Conservation (phyloP, 2,329 filamentous ascomycete genomes). For the Pyrenophora seminiperda region DNA sequence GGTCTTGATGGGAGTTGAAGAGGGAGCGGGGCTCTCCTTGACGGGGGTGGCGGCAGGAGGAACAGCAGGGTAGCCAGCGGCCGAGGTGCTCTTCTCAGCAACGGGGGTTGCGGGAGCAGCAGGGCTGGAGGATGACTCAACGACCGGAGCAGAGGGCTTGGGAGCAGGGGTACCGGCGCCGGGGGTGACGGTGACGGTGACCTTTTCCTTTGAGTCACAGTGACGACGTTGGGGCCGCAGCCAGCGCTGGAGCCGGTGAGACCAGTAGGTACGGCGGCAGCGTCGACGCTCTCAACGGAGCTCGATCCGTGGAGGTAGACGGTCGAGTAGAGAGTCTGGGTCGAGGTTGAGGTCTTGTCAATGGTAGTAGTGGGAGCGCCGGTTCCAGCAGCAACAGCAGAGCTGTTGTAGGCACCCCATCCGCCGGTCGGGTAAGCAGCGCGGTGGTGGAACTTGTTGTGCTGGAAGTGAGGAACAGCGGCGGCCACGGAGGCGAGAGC, state of each 20-base stretch:
- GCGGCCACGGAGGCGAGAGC: conserved; percentile 50
- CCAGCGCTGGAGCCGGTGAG: conserved; percentile 36
- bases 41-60: conserved; percentile 1
- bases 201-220: conserved; percentile 49
- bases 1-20: background rate
- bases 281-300: conserved; percentile 26
- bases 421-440: conserved; percentile 41
- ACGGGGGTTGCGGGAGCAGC: conserved; percentile 19
- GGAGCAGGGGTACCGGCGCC: conserved; percentile 24
- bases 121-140: conserved; percentile 18
- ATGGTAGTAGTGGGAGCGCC: conserved; percentile 38
- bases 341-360: conserved; percentile 31
- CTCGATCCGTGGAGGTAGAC: conserved; percentile 27
- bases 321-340: conserved; percentile 35
- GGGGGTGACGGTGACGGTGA: conserved; percentile 50
- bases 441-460: conserved; percentile 38
- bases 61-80: conserved; percentile 15
- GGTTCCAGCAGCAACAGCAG: conserved; percentile 31
- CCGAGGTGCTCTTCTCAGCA: conserved; percentile 6
- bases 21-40: background rate
- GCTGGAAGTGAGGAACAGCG: conserved; percentile 44
- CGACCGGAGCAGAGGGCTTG: conserved; percentile 20
- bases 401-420: conserved; percentile 36
- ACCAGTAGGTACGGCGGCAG: conserved; percentile 23
- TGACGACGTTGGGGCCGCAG: conserved; percentile 27